Evolutionary conservation across 176 grass and related monocot genomes (phyloP).

Genomic region (Triticum monococcum): DNA sequence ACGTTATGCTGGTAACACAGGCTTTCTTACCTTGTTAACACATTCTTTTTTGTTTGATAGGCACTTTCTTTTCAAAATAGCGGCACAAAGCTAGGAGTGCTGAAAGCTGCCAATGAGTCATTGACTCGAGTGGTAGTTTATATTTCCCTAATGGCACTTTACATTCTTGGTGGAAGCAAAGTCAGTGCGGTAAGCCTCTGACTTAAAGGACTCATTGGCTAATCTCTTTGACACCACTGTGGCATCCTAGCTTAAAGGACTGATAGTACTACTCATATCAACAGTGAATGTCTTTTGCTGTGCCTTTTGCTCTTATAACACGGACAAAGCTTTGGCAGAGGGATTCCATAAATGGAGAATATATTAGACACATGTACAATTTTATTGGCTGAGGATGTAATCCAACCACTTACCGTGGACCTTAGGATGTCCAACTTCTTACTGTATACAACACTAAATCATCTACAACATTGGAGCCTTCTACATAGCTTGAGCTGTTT

Average conservation of each 20-base stretch:
- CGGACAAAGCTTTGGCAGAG: neutral
- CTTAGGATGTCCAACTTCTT: neutral
- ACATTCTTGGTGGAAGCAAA: conserved; percentile 88
- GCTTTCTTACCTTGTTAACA: conserved; percentile 19
- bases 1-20: neutral
- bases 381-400: neutral
- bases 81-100: conserved; percentile 80
- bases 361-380: neutral
- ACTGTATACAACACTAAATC: neutral
- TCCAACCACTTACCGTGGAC: neutral
- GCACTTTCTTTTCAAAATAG: conserved; percentile 76
- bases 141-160: conserved; percentile 84
- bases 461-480: neutral
- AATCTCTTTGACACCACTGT: too few species aligned
- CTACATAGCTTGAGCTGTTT: neutral
- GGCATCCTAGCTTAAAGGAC: too few species aligned
- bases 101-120: conserved; percentile 97
- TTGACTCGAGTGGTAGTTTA: conserved; percentile 88
- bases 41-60: conserved; percentile 40
- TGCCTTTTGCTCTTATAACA: conserved; percentile 8
- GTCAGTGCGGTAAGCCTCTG: conserved; percentile 77
- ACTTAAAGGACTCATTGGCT: too few species aligned
- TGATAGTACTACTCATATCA: too few species aligned
- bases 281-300: too few species aligned
- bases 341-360: neutral